Conservation (phyloP, 1,284 basidiomycete species). For the Ustilago trichophora region DNA sequence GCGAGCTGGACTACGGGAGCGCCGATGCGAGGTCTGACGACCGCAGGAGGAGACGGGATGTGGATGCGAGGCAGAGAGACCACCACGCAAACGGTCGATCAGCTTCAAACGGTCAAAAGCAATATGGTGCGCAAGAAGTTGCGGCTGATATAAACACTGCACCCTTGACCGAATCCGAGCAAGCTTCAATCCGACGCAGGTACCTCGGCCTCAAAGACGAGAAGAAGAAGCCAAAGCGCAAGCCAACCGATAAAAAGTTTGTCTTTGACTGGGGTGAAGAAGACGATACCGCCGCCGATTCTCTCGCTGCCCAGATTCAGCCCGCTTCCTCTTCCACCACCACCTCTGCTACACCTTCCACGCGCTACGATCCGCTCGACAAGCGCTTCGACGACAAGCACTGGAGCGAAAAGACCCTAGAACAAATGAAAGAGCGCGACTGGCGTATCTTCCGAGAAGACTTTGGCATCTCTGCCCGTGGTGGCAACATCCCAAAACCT, state of each 20-base stretch:
- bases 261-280: constrained; percentile 89
- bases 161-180: constrained; percentile 48
- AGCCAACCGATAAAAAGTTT: constrained; percentile 87
- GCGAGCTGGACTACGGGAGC: constrained; percentile 22
- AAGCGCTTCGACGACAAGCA: constrained; percentile 76
- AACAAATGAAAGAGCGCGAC: constrained; percentile 95
- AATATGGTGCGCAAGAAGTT: not conserved
- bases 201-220: constrained; percentile 67
- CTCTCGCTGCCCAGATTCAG: constrained; percentile 21
- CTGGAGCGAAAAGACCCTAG: constrained; percentile 93
- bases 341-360: not conserved
- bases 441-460: constrained; percentile 99
- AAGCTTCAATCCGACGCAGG: constrained; percentile 49
- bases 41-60: not conserved
- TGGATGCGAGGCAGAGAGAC: not conserved
- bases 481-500: constrained; percentile 88
- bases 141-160: constrained; percentile 4
- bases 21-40: constrained; percentile 19
- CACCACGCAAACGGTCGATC: not conserved
- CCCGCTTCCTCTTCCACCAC: not conserved
- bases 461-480: constrained; percentile 91
- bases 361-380: constrained; percentile 18
- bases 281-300: constrained; percentile 58
- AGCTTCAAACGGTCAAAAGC: not conserved
- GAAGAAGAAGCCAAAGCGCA: constrained; percentile 88